Base-by-base conservation (phyloP, 2,329 filamentous ascomycete genomes). In the Claviceps cyperi region DNA sequence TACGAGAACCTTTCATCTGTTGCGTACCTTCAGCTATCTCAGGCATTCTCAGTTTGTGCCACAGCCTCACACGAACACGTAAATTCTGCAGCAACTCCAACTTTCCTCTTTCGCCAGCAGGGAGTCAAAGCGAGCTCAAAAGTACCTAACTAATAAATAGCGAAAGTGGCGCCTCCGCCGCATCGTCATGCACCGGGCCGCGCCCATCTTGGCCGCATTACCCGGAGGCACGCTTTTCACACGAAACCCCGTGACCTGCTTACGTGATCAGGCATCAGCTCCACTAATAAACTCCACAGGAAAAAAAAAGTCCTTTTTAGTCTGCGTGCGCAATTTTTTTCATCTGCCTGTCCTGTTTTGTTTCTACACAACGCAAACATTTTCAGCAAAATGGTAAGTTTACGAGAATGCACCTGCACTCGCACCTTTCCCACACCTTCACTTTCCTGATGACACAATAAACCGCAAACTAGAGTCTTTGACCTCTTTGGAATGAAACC, bases 401-500 rank as follows among this genome's bases (percentile, higher is more conserved):
- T 51, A 50, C 21, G 5, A 46, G 4, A 37, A 6, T 40, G 19
- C 46, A 17, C 49, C 22, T 24, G 45, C 46, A 37, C 24, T 48
- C 48, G 49, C 43, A 51, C n/a, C 37, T 4, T 17, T 17, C 43
- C 43, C 41, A 43, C 43, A 32, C 24, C 47, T 53, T 51, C 53
- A 53, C 53, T 54, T 72, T 69, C 69, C 66, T 88, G 86, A 91
- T 91, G 86, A 90, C 81, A 88, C 71, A 21, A 74, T 75, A 77
- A 83, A 88, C 84, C 84, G 78, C 82, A 83, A 90, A 90, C 86
- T 94, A 94, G 87, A 94, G 87, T 94, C 87, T 94, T 92, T 92
- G 87, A 94, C 81, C 84, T 73, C 32, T 66, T 54, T 67, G 75
- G 80, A 77, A 83, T 91, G 86, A 90, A 90, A 91, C 83, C 68